Base-by-base conservation (phyloP, 306 rosid species). In the Clitoria ternatea region DNA sequence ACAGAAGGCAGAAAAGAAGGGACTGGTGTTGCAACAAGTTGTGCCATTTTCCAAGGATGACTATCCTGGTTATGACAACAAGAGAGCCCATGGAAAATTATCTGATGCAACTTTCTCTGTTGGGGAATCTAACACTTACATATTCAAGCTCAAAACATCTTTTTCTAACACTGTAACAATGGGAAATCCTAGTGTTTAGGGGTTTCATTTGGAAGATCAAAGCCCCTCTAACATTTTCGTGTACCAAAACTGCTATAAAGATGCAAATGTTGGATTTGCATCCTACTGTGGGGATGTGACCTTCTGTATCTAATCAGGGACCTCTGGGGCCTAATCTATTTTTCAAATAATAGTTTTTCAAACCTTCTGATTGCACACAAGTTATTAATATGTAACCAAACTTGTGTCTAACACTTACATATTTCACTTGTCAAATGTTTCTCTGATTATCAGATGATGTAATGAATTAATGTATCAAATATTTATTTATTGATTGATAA, bases 61-160 rank as follows among this genome's bases (percentile, higher is more conserved):
- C 15, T 91, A 86, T 80, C 89, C 88, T 23, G 97, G 96, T 36
- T 85, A 91, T 70, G 75, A 57, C 49, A 86, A 91, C 87, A 91
- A 91, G 84, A 85, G 96, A 79, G 97, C 87, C 7, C 82, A 91
- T 42, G 96, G 97, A 20, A 73, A 69, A 42, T 45, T 10, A 10
- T 32, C 88, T 15, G 89, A 89, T 68, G 81, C 20, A 39, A 19
- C 91, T 44, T 89, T 89, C 63, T 35, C 2, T 0, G 70, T 91
- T 44, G 96, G 96, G 3, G 70, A 80, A 64, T 75, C 84, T 77
- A 82, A 35, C 66, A 89, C 92, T 77, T 87, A 84, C 85, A 89
- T 77, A 79, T 89, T 92, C 79, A 84, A 59, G 80, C 77, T 80
- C 20, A 33, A 59, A 30, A 79, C 62, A 12, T 63, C 84, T 20